A percentile compares a stretch with the other conserved stretches of the same genome.
phyloP scores from a whole-genome alignment of 176 grass and related monocot species.

The Themeda triandra region DNA sequence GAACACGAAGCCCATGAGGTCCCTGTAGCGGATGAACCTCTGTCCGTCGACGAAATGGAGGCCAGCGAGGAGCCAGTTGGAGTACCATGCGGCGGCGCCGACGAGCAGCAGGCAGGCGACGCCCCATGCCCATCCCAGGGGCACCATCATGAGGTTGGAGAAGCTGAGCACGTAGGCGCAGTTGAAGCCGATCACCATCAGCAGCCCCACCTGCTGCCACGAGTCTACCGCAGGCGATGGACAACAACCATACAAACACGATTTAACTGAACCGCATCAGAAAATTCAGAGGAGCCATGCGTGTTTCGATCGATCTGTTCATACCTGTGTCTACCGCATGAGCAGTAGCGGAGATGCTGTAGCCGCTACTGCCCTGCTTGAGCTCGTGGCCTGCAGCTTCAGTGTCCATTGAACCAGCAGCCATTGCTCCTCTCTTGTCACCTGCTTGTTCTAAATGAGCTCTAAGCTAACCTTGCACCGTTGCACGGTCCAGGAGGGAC shows the following conservation, averaged over 20 bases:
- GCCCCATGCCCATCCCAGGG: slow-evolving; percentile 74
- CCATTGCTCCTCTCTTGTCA: slow-evolving; percentile 26
- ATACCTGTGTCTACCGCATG: slow-evolving; percentile 65
- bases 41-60: slow-evolving; percentile 62
- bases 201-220: slow-evolving; percentile 74
- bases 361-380: slow-evolving; percentile 29
- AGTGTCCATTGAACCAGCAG: slow-evolving; percentile 17
- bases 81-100: slow-evolving; percentile 53
- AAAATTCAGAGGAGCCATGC: not conserved
- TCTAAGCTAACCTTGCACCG: not conserved
- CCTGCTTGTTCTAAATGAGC: not conserved
- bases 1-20: slow-evolving; percentile 82
- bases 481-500: not conserved
- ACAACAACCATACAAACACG: not conserved
- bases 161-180: slow-evolving; percentile 96
- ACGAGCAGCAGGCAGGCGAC: slow-evolving; percentile 54
- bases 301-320: not conserved
- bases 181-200: slow-evolving; percentile 81
- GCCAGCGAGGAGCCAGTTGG: slow-evolving; percentile 78
- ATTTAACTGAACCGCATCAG: not conserved
- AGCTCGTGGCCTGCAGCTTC: slow-evolving; percentile 29
- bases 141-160: slow-evolving; percentile 83
- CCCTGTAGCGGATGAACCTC: slow-evolving; percentile 82
- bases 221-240: slow-evolving; percentile 31
- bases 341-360: slow-evolving; percentile 46